phyloP scores from a whole-genome alignment of 148 eudicot species.

The Pouteria glomerata region DNA sequence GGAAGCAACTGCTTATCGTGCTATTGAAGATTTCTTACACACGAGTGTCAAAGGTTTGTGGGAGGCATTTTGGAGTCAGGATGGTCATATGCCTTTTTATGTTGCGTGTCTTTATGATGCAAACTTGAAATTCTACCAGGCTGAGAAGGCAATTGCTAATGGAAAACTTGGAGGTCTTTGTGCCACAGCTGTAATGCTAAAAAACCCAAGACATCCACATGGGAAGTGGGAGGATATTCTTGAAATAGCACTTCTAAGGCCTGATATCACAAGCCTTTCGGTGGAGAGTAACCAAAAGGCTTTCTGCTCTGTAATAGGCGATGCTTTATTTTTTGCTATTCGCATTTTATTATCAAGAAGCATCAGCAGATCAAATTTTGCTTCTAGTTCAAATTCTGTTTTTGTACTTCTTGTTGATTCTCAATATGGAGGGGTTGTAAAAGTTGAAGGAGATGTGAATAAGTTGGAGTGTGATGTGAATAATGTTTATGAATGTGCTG shows the following conservation, averaged over 20 bases:
- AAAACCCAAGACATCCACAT: slow-evolving; percentile 80
- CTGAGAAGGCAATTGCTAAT: slow-evolving; percentile 75
- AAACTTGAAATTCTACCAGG: slow-evolving; percentile 77
- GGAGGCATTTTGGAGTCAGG: slow-evolving; percentile 88
- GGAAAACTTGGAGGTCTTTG: slow-evolving; percentile 74
- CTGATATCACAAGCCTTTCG: slow-evolving; percentile 53
- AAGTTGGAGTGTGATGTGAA: slow-evolving; percentile 61
- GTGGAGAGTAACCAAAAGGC: slow-evolving; percentile 44
- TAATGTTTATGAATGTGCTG: slow-evolving; percentile 75
- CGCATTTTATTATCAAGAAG: slow-evolving; percentile 80
- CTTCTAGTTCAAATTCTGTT: slow-evolving; percentile 57
- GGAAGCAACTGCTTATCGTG: slow-evolving; percentile 68
- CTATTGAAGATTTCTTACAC: slow-evolving; percentile 88
- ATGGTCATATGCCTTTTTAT: slow-evolving; percentile 60
- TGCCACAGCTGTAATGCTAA: slow-evolving; percentile 70
- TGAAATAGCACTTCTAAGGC: slow-evolving; percentile 68
- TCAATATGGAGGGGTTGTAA: slow-evolving; percentile 72
- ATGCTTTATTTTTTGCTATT: slow-evolving; percentile 73
- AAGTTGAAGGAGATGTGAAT: slow-evolving; percentile 79
- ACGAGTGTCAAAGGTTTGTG: slow-evolving; percentile 80
- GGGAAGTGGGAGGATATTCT: slow-evolving; percentile 94
- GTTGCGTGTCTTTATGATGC: slow-evolving; percentile 56
- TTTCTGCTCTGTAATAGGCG: slow-evolving; percentile 52
- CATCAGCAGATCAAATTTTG: slow-evolving; percentile 56
- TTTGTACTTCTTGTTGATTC: slow-evolving; percentile 75